Evolutionary conservation across 441 rosid genomes (phyloP).

Genomic region (Hura crepitans): DNA sequence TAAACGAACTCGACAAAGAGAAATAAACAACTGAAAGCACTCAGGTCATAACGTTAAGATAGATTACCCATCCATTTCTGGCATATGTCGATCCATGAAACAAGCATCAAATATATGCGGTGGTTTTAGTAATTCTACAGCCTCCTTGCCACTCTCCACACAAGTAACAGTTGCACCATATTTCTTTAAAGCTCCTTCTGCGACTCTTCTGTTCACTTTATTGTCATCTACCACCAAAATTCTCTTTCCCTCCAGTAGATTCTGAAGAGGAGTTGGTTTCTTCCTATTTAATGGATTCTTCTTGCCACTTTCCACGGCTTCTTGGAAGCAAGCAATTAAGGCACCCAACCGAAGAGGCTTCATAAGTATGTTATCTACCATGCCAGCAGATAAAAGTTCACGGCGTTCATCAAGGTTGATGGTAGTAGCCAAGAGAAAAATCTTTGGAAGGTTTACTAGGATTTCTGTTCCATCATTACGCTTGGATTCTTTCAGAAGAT

Average conservation of each 20-base stretch:
- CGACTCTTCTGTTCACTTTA: constrained; percentile 81
- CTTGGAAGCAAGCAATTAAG: constrained; percentile 66
- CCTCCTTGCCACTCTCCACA: constrained; percentile 74
- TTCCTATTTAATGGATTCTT: constrained; percentile 44
- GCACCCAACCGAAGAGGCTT: constrained; percentile 75
- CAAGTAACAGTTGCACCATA: constrained; percentile 83
- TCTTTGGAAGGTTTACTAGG: constrained; percentile 40
- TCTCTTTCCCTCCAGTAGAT: constrained; percentile 51
- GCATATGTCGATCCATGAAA: constrained; percentile 98
- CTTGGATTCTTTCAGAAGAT: constrained; percentile 32
- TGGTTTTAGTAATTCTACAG: constrained; percentile 62
- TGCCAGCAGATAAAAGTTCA: constrained; percentile 51
- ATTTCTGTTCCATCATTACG: constrained; percentile 30
- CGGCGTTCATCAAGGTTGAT: constrained; percentile 37
- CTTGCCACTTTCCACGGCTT: constrained; percentile 56
- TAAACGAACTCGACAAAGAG: not conserved
- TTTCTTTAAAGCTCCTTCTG: constrained; percentile 81
- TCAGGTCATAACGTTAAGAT: not conserved
- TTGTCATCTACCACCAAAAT: constrained; percentile 96
- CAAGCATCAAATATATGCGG: constrained; percentile 87
- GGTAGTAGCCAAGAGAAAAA: constrained; percentile 62
- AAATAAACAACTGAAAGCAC: not conserved
- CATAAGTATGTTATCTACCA: constrained; percentile 53
- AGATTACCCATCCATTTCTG: constrained; percentile 93
- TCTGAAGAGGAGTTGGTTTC: constrained; percentile 49